Conservation (phyloP, 306 rosid genomes). For the Fragaria ananassa region DNA sequence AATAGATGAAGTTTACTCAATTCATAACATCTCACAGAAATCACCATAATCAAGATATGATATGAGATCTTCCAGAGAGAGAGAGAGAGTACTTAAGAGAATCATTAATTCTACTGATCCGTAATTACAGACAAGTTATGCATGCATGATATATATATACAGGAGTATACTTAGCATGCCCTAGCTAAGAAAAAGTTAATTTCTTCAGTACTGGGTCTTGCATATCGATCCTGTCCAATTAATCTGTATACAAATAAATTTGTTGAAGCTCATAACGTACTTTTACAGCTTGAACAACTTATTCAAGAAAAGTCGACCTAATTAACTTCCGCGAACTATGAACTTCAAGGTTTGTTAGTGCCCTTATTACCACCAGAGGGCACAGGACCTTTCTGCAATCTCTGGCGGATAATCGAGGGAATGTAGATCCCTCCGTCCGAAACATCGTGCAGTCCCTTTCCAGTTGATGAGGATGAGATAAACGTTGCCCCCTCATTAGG, state of each 20-base stretch:
- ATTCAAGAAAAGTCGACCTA: not conserved
- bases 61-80: too few species aligned
- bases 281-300: not conserved
- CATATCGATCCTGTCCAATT: not conserved
- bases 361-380: not conserved
- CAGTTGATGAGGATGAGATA: not conserved
- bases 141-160: too few species aligned
- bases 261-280: not conserved
- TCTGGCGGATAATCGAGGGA: slow-evolving; percentile 12
- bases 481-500: not conserved
- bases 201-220: too few species aligned
- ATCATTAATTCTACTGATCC: too few species aligned
- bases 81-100: too few species aligned
- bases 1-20: too few species aligned
- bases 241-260: not conserved
- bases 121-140: too few species aligned
- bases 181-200: too few species aligned
- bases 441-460: not conserved
- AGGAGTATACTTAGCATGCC: too few species aligned
- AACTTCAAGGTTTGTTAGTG: not conserved
- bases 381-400: not conserved
- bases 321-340: not conserved
- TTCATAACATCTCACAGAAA: too few species aligned
- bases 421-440: not conserved
- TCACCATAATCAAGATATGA: too few species aligned